Evolutionary conservation across 805 yeast species (phyloP), one percentile per base, ranked within the genome.

Genomic region (Cephaloascus albidus): DNA sequence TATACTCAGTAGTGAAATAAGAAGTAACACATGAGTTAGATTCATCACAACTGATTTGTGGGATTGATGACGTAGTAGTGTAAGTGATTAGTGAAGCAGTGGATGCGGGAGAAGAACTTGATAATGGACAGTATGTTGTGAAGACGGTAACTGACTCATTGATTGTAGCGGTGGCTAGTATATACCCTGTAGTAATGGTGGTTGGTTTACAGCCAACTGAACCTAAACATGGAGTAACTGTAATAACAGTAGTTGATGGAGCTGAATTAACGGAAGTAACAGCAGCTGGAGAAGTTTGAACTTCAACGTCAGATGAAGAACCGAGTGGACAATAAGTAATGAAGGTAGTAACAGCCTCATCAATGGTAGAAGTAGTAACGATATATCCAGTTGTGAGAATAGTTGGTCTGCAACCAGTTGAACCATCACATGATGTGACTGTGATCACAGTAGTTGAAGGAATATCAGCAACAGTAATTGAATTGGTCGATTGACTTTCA

Each of bases 71-170:
- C n/a, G n/a, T n/a, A n/a, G n/a, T n/a, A n/a, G n/a, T n/a, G n/a
- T n/a, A n/a, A n/a, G n/a, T n/a, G n/a, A n/a, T n/a, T n/a, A n/a
- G n/a, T n/a, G n/a, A n/a, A n/a, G n/a, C n/a, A n/a, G n/a, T n/a
- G n/a, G n/a, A n/a, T n/a, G n/a, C n/a, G n/a, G n/a, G n/a, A n/a
- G n/a, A n/a, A n/a, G n/a, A n/a, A n/a, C n/a, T n/a, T n/a, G n/a
- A n/a, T 20, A 45, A 42, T 37, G 51, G 51, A 37, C 46, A 45
- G 40, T 45, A 47, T 23, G 58, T 52, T 36, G 57, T 54, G 43
- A 51, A 52, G 31, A 45, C 38, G 28, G 56, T 52, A 19, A 26
- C 41, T 10, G 26, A 31, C 14, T 38, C 39, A 17, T 32, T 36
- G 28, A 38, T 17, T 18, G 46, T 52, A 20, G 41, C 33, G 27